A percentile compares a stretch with the other conserved stretches of the same genome.
phyloP scores from a whole-genome alignment of 306 rosid genomes.

The Carpinus viminea region DNA sequence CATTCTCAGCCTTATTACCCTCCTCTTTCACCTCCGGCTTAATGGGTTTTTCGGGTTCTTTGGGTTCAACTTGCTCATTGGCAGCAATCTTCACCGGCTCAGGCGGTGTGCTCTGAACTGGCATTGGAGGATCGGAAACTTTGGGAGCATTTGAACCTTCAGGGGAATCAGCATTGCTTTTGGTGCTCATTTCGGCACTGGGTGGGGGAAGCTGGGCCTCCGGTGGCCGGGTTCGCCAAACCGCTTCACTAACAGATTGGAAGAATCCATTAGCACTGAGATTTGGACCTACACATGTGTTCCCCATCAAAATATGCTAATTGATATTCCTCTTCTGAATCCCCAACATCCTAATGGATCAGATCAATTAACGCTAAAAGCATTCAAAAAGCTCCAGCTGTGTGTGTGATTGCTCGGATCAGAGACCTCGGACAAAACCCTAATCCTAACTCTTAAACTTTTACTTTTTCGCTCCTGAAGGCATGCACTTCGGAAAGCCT shows the following conservation, averaged over 20 bases:
- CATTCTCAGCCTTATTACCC: constrained; percentile 25
- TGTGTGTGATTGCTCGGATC: constrained; percentile 19
- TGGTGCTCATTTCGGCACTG: constrained; percentile 27
- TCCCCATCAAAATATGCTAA: constrained; percentile 68
- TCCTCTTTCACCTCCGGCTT: constrained; percentile 17
- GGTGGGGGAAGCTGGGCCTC: constrained; percentile 69
- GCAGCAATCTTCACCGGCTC: constrained; percentile 48
- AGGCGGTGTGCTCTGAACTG: constrained; percentile 69
- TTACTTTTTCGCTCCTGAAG: neutral
- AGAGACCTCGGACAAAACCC: constrained; percentile 35
- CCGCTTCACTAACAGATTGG: constrained; percentile 69
- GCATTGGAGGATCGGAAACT: constrained; percentile 8
- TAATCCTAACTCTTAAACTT: neutral
- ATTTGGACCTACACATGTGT: constrained; percentile 87
- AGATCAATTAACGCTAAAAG: constrained; percentile 34
- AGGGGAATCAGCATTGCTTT: constrained; percentile 26
- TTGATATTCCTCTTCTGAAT: constrained; percentile 32
- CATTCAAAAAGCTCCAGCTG: constrained; percentile 20
- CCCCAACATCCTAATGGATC: constrained; percentile 30
- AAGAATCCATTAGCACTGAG: constrained; percentile 57
- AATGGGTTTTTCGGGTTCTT: constrained; percentile 16
- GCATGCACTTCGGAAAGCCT: constrained; percentile 12
- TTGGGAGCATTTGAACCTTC: constrained; percentile 2
- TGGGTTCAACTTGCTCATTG: constrained; percentile 27
- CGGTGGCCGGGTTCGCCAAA: constrained; percentile 66